phyloP scores from a whole-genome alignment of 148 eudicot genomes.

The Rheum nobile region DNA sequence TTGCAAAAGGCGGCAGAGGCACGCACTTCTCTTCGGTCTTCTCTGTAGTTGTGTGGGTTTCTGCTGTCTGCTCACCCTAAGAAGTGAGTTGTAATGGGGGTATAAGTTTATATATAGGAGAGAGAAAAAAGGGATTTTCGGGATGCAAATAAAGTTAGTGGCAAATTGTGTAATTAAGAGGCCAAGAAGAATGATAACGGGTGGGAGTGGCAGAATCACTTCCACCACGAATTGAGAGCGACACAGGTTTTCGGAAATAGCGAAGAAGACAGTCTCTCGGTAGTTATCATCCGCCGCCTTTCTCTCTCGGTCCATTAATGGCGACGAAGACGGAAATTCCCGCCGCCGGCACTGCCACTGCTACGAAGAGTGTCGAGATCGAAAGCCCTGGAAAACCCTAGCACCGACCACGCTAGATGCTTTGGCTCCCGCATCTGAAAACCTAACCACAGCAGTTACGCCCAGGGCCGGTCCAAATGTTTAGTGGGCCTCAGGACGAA shows the following conservation, averaged over 20 bases:
- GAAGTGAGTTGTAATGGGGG: background rate
- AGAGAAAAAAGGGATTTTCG: background rate
- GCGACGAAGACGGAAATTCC: slow-evolving; percentile 11
- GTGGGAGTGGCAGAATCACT: slow-evolving; percentile 4
- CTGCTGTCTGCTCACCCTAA: background rate
- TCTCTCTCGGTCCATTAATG: slow-evolving; percentile 6
- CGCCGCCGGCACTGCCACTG: background rate
- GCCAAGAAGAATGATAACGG: background rate
- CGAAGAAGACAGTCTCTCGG: background rate
- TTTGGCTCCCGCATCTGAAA: background rate
- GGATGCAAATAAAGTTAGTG: background rate
- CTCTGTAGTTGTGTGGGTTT: background rate
- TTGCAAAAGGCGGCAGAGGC: slow-evolving; percentile 2
- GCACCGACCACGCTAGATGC: background rate
- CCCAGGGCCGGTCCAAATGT: background rate
- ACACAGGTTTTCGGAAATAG: too few relatives aligned
- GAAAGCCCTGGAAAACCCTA: slow-evolving; percentile 13
- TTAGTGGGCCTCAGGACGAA: too few relatives aligned
- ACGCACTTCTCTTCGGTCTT: slow-evolving; percentile 4
- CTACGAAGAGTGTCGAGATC: background rate
- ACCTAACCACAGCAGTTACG: background rate
- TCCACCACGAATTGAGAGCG: slow-evolving; percentile 9
- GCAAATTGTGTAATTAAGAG: background rate
- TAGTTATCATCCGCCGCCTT: background rate
- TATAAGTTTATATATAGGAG: background rate